phyloP scores from a whole-genome alignment of 2,329 filamentous ascomycete genomes.

The Alternaria brassicicola region DNA sequence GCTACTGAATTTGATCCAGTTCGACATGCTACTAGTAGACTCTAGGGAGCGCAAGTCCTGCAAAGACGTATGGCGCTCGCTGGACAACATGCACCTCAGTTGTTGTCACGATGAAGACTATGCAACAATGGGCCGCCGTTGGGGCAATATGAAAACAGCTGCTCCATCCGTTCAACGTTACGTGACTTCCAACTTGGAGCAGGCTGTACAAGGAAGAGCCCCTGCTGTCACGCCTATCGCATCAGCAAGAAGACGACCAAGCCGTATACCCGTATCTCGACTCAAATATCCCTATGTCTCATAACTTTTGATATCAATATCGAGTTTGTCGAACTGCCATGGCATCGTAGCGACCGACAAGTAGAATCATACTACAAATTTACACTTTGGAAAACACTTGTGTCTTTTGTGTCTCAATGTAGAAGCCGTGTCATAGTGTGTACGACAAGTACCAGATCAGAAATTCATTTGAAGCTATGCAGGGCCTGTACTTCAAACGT shows the following conservation, averaged over 20 bases:
- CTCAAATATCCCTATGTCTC: not conserved
- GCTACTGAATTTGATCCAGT: slow-evolving; percentile 13
- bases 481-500: too few relatives aligned
- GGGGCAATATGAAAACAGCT: not conserved
- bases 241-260: not conserved
- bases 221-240: not conserved
- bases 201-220: not conserved
- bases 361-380: not conserved
- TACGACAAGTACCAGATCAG: too few relatives aligned
- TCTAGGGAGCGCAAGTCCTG: slow-evolving; percentile 9
- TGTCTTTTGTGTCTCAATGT: too few relatives aligned
- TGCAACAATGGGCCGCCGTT: not conserved
- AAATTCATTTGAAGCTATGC: too few relatives aligned
- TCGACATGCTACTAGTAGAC: slow-evolving; percentile 17
- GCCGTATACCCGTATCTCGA: not conserved
- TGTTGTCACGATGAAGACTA: not conserved
- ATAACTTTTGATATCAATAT: not conserved
- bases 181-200: not conserved
- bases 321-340: not conserved
- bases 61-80: not conserved
- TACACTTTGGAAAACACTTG: not conserved
- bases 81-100: not conserved
- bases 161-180: not conserved
- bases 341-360: not conserved
- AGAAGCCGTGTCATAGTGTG: too few relatives aligned